Evolutionary conservation across 306 rosid genomes (phyloP), one percentile per base, ranked within the genome.

Genomic region (Potentilla sterilis): DNA sequence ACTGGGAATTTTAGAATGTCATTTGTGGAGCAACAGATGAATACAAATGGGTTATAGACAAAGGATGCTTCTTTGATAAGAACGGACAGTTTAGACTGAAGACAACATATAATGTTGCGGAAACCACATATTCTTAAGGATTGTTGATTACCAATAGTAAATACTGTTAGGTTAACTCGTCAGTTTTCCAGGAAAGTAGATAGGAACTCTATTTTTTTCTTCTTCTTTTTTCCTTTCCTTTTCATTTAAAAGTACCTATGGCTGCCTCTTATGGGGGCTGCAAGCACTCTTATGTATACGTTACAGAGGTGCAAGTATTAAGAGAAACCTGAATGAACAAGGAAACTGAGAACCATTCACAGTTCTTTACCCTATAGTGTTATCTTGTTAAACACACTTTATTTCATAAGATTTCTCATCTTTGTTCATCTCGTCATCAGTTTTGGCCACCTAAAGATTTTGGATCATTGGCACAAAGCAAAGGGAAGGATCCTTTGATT

Each of bases 391-490:
- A 35, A 16, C 11, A 37, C 21, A 35, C 6, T 37, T 64, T 64
- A 16, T 64, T 54, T 21, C 52, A 44, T 11, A 35, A 12, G 21
- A 9, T 43, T 71, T 76, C 75, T 77, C 11, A 51, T 38, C 9
- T 78, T 57, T 64, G 49, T 12, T 81, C 22, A 34, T 58, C 69
- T 78, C 67, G 13, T 76, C 51, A 57, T 61, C 69, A 93, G 98
- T 73, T 89, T 55, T 85, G 67, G 83, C 97, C 98, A 10, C 87
- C 81, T 70, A 54, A 80, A 72, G 77, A 46, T 42, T 90, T 90
- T 84, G 98, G 98, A 79, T 83, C 87, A 11, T 63, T 91, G 82
- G 74, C 63, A 79, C 80, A 72, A 67, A 84, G 62, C 9, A 70
- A 77, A 78, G 38, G 24, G 37, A 82, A 78, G 77, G 79, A 73